A percentile compares a stretch with the other conserved stretches of the same genome.
phyloP scores from a whole-genome alignment of 164 flowering plant genomes.

The Magnolia sinica region DNA sequence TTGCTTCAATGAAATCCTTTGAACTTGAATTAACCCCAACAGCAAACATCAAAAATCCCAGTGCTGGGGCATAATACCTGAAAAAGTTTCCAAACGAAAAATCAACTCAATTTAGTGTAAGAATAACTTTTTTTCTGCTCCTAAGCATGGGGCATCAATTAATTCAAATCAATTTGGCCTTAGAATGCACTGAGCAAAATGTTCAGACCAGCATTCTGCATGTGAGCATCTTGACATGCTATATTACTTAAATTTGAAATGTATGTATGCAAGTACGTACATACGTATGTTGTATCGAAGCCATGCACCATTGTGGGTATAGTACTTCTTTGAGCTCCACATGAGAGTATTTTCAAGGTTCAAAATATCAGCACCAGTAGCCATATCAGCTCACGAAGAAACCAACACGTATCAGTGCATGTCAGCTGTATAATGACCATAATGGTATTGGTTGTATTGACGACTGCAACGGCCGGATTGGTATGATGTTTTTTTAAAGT shows the following conservation, averaged over 20 bases:
- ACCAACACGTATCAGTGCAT: not conserved
- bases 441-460: too few relatives aligned
- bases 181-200: not conserved
- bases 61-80: constrained; percentile 96
- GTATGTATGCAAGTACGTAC: too few relatives aligned
- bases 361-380: not conserved
- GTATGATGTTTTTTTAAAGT: too few relatives aligned
- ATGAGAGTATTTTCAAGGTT: not conserved
- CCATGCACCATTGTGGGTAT: not conserved
- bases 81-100: constrained; percentile 8
- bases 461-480: too few relatives aligned
- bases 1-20: constrained; percentile 86
- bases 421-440: not conserved
- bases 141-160: too few relatives aligned
- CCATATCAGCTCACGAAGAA: not conserved
- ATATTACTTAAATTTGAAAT: not conserved
- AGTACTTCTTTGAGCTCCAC: not conserved
- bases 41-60: constrained; percentile 98
- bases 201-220: not conserved
- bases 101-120: not conserved
- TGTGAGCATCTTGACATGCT: not conserved
- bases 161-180: not conserved
- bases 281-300: not conserved
- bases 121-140: too few relatives aligned
- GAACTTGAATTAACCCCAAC: constrained; percentile 92